Percentiles rank a stretch among this genome's conserved stretches.
Evolutionary conservation across 805 yeast genomes (phyloP).

Genomic region (Spencermartinsiella europaea): DNA sequence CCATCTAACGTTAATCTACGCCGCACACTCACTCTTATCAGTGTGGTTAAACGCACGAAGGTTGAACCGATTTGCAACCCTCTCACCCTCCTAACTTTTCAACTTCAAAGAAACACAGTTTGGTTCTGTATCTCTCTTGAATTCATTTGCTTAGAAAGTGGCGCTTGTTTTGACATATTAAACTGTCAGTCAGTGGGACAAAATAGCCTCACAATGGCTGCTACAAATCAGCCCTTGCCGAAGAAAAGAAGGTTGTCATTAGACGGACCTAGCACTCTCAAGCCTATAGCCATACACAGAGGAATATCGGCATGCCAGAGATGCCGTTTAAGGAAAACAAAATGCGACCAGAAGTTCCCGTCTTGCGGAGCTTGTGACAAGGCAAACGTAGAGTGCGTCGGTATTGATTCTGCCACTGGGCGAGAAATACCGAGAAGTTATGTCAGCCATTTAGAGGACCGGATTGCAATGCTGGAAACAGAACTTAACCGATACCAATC

Average conservation of each 20-base stretch:
- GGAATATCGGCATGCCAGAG: conserved; percentile 82
- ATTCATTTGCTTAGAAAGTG: too few species aligned
- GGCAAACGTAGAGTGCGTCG: conserved; percentile 70
- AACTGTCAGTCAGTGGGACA: too few species aligned
- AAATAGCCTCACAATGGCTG: too few species aligned
- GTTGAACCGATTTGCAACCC: too few species aligned
- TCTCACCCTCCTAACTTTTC: too few species aligned
- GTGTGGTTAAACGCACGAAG: too few species aligned
- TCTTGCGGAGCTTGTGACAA: conserved; percentile 57
- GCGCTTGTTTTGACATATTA: too few species aligned
- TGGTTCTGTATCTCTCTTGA: too few species aligned
- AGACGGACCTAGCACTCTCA: not conserved
- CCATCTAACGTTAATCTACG: too few species aligned
- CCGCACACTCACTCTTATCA: too few species aligned
- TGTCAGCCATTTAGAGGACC: conserved; percentile 63
- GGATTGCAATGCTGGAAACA: conserved; percentile 51
- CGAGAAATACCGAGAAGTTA: conserved; percentile 74
- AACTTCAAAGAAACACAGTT: too few species aligned
- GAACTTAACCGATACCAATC: conserved; percentile 41
- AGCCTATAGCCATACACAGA: conserved; percentile 37
- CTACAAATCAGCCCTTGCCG: not conserved
- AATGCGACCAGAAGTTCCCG: conserved; percentile 66
- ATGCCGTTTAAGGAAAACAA: conserved; percentile 63
- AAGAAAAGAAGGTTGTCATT: not conserved
- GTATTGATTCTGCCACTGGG: conserved; percentile 84